Evolutionary conservation across 371 early-diverging fungal genomes (phyloP), one percentile per base, ranked within the genome.

Genomic region (Syncephalastrum sp.): DNA sequence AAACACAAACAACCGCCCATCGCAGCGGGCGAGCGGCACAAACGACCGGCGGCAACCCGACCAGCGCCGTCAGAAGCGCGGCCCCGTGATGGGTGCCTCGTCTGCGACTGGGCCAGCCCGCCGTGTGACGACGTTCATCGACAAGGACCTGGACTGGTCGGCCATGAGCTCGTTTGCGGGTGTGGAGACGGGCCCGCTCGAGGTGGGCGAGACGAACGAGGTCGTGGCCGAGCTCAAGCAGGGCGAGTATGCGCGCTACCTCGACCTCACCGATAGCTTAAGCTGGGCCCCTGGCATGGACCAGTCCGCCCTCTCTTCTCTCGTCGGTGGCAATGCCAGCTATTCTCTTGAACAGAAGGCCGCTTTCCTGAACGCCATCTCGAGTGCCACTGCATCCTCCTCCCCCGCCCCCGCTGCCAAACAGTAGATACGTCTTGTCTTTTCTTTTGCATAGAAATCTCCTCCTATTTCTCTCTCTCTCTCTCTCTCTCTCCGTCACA

Each of bases 81-180:
- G 33, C 19, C 56, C 43, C 25, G 55, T 15, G 17, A 25, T 44
- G 45, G 44, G 29, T 19, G 42, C 25, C 5, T 19, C 21, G 13
- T 46, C 47, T 42, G 51, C 52, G 17, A 19, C 19, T 14, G 16
- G 51, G 19, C 51, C 50, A 17, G 29, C 60, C 41, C 67, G 69
- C 29, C 65, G 74, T 54, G 74, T 71, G 25, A 65, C 67, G 21
- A 67, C 72, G 8, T 76, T 76, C 38, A 73, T 76, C 45, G 71
- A 73, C 50, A 70, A 71, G 55, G 77, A 76, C 27, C 69, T 76
- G 45, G 77, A 76, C 47, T 76, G 77, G 77, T 54, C 59, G 8
- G 45, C 65, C 5, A 46, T 56, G 21, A 46, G 33, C 16, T 33
- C 24, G 24, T 33, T 33, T 33, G 38, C 38, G 8, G 27, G 46